Evolutionary conservation across 2,329 filamentous ascomycete species (phyloP).

Genomic region (Colletotrichum brevisporum): DNA sequence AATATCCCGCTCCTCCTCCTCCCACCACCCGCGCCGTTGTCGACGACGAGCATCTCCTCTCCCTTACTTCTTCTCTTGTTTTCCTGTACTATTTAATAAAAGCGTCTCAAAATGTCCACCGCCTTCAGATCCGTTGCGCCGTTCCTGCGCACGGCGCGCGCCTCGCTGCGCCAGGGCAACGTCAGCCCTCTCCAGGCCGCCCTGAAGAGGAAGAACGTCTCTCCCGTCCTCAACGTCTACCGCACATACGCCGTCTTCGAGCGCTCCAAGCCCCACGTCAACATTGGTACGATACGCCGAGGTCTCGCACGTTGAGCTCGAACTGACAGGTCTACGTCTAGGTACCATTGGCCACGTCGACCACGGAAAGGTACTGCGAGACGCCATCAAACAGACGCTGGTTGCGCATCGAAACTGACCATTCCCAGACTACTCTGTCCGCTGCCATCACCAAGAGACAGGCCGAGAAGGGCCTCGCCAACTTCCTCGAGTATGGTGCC

Average conservation of each 20-base stretch:
- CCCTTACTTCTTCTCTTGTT: conserved; percentile 38
- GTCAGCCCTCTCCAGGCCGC: conserved; percentile 84
- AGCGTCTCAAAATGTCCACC: conserved; percentile 77
- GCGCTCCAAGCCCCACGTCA: conserved; percentile 96
- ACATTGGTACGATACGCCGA: conserved; percentile 79
- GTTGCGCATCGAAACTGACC: conserved; percentile 39
- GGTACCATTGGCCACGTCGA: conserved; percentile 99
- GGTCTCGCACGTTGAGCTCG: conserved; percentile 16
- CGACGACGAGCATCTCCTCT: conserved; percentile 39
- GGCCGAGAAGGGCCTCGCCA: conserved; percentile 92
- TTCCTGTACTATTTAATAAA: conserved; percentile 45
- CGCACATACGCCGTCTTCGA: conserved; percentile 81
- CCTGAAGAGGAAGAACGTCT: conserved; percentile 73
- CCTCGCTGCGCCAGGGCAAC: conserved; percentile 77
- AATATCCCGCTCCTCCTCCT: conserved; percentile 20
- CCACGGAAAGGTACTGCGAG: conserved; percentile 88
- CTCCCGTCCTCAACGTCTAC: conserved; percentile 75
- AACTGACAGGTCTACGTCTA: conserved; percentile 52
- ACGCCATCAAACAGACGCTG: background rate
- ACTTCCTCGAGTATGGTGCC: conserved; percentile 95
- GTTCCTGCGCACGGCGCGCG: conserved; percentile 85
- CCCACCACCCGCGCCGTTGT: conserved; percentile 35
- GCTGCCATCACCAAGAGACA: conserved; percentile 99
- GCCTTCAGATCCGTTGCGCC: conserved; percentile 84
- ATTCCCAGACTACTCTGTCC: conserved; percentile 88